Evolutionary conservation across 1,139 yeast species (phyloP), one percentile per base, ranked within the genome.

Genomic region (Pichia sp.): DNA sequence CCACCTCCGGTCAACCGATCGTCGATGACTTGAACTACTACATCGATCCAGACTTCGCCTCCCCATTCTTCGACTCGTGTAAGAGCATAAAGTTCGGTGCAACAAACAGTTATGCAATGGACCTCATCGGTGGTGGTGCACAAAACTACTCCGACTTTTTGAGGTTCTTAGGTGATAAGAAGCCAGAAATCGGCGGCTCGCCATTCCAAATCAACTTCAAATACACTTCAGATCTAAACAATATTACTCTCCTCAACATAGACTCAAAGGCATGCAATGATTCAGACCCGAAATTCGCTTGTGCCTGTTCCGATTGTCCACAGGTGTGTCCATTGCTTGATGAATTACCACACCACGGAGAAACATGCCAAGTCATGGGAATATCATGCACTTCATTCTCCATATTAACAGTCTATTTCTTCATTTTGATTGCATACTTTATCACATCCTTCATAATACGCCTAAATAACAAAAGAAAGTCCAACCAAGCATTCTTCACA

Each of bases 31-130:
- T 91, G 38, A 78, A 81, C 41, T 83, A 82, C 57, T 84, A 64
- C 58, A 79, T 88, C 9, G 79, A 77, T 50, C 74, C 45, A 1
- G 15, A 14, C 1, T 79, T 79, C 69, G 96, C 96, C 0, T 61
- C 73, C 0, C 70, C 64, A 2, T 81, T 91, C 60, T 93, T 71
- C 62, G 85, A 90, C 51, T 87, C 96, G 1, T 93, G 99, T 68
- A 86, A 87, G 58, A 81, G 85, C 53, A 85, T 93, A 63, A 90
- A 91, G 67, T 91, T 93, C 63, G 83, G 93, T 4, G 96, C 97
- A 6, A 90, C 98, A 10, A 91, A 91, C 66, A 97, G 98, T 3
- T 87, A 78, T 59, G 98, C 97, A 9, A 90, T 93, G 97, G 98
- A 93, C 62, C 74, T 93, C 44, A 85, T 93, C 43, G 99, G 99